A percentile compares a stretch with the other conserved stretches of the same genome.
Evolutionary conservation across 2,329 filamentous ascomycete species (phyloP).

Genomic region (Alternaria incomplexa): DNA sequence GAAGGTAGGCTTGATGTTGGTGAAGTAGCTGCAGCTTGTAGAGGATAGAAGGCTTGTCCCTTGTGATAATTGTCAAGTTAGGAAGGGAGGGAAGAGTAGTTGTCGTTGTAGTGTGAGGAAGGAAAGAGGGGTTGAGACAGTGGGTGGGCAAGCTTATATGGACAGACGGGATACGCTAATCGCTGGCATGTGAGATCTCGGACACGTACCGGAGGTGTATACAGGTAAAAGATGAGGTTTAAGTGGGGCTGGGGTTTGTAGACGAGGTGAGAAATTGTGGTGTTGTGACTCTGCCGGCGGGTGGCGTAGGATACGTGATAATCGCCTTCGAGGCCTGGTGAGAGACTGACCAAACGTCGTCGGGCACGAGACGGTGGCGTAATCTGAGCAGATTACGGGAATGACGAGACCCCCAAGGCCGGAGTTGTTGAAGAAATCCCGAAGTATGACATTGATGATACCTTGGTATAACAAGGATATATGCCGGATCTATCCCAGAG

Average conservation of each 20-base stretch:
- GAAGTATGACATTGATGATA: too few relatives aligned
- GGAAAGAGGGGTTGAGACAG: conserved; percentile 13
- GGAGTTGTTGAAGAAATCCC: too few relatives aligned
- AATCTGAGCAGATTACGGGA: neutral
- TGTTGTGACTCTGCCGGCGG: neutral
- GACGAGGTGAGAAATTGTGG: neutral
- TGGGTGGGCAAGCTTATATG: conserved; percentile 23
- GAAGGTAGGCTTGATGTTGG: neutral
- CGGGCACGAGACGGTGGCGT: neutral
- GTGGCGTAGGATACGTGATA: neutral
- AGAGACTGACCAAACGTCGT: neutral
- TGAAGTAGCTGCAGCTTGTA: neutral
- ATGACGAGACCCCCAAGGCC: neutral
- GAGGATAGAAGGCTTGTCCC: conserved; percentile 2
- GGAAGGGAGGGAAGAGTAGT: conserved; percentile 3
- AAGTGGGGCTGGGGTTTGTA: neutral
- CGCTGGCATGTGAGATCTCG: neutral
- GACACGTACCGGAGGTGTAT: neutral
- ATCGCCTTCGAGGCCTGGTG: neutral
- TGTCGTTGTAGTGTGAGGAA: conserved; percentile 22
- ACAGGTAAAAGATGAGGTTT: conserved; percentile 12
- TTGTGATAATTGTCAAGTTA: neutral
- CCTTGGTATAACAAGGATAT: too few relatives aligned
- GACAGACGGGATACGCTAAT: neutral
- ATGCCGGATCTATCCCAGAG: neutral